Base-by-base conservation (phyloP, 257 asterid genomes). In the Plantago major region DNA sequence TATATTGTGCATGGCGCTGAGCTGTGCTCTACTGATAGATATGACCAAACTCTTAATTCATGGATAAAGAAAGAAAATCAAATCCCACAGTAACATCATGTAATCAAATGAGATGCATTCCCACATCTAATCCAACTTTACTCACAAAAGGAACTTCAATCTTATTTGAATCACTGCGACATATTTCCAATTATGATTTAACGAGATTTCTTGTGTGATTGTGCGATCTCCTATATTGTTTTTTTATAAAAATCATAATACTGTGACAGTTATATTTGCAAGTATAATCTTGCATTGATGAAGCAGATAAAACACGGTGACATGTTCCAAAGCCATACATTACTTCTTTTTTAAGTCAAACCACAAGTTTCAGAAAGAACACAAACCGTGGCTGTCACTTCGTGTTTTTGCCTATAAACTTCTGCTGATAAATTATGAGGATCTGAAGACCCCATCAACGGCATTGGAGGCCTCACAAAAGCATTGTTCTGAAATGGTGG, bases 361-460 rank as follows among this genome's bases (percentile, higher is more conserved):
- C 26, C 54, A 63, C 57, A 17, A 52, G 64, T 37, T 17, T 52
- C 6, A 8, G 62, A 48, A n/a, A 42, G 51, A 63, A 38, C 71
- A 74, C 99, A 62, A 60, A 93, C 97, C 86, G 95, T 84, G 58
- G 94, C 96, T n/a, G 94, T 65, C 62, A 93, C 95, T 87, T 93
- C 99, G 48, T 93, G 97, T 77, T 84, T 83, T 71, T 83, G 81
- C 13, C 97, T 83, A 73, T 89, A 92, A 69, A 76, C 66, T 13
- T 93, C 97, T 45, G 76, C 85, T 30, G 96, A 85, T 47, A 75
- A 78, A 72, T 78, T 82, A 58, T 48, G 71, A 67, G 85, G 73
- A 81, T 90, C 99, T 28, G 94, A 61, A 72, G 87, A 84, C 68
- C 92, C 95, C 67, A 76, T 67, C 70, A 84, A 58, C n/a, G 75